Evolutionary conservation across 2,329 filamentous ascomycete species (phyloP), one percentile per base, ranked within the genome.

Genomic region (Aspergillus clavatus): DNA sequence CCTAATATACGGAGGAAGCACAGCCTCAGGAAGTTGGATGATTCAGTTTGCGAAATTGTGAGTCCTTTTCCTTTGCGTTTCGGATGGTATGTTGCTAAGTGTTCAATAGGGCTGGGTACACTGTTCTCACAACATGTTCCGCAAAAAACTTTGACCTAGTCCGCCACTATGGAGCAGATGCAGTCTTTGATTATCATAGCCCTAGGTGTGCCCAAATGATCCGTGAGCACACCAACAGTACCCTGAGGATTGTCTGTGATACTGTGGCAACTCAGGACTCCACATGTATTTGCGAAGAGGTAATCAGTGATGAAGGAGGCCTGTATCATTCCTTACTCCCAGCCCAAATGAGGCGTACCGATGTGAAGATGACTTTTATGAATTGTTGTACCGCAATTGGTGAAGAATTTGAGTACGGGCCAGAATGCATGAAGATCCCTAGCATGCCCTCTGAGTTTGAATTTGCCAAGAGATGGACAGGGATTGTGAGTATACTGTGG

Each of bases 171-270:
- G 52, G 53, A 3, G 53, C 53, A 2, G 44, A 38, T 5, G 35
- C 18, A 1, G 45, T 42, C 2, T 54, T 51, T 14, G 50, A 54
- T 33, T 56, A 56, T 26, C 45, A 18, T 2, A 41, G 37, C 1
- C 10, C 39, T 1, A 18, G 22, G 2, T 54, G 47, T 19, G 47
- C 38, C 0, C 18, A 18, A 3, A 35, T 46, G 7, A 56, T 56
- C 37, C 41, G 40, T 3, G 21, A 21, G 3, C 42, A 47, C 26
- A 51, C 52, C 12, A 23, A 19, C 3, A 35, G 46, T 16, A 7
- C 31, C 1, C 48, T 55, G 18, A 29, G 29, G 14, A 35, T 37
- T 18, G 47, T 39, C 5, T 24, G 53, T 2, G 53, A 55, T 31
- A 27, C 37, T 24, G 31, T 52, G 1, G 22, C 47, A 5, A 7